Base-by-base conservation (phyloP, 164 flowering plant species). In the Cinnamomum micranthum region DNA sequence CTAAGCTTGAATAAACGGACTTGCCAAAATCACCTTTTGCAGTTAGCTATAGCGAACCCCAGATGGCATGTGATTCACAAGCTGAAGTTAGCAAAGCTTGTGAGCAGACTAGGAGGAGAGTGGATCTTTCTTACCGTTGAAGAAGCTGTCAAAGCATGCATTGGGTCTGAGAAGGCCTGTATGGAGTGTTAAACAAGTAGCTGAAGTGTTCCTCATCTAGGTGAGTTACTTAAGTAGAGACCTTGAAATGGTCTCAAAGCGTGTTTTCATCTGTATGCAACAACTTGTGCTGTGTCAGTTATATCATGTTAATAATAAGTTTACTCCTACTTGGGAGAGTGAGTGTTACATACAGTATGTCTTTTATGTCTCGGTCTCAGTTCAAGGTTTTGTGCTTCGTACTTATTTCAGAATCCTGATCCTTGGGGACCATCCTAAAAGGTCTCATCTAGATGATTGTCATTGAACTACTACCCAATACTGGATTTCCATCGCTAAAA, bases 61-160 rank as follows among this genome's bases (percentile, higher is more conserved):
- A 85, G 90, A 65, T 86, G 89, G 95, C 83, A 86, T 76, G 94
- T 94, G 76, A 85, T 91, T 6, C 87, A 86, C 78, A 92, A 90
- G 83, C 82, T 94, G 67, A 92, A 90, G 84, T 24, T 82, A 68
- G 80, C 90, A 14, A 86, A 88, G 22, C 86, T 90, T 68, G 74
- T 87, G 2, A 90, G 88, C 4, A 84, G 80, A 82, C 85, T 88
- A 58, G 90, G 91, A 71, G 79, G 31, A 77, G 81, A 71, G 24
- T 71, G 83, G 81, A 59, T 91, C 75, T 93, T 88, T 76, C 74
- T 90, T 58, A 81, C 85, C 5, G 84, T 90, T 27, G 83, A 70
- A 25, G 96, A 93, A 80, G 96, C 96, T 50, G 84, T 90, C 11
- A 84, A 88, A 63, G 85, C 89, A 17, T 83, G 87, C 71, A 70